phyloP scores from a whole-genome alignment of 2,329 filamentous ascomycete species.

The Bertia moriformis region DNA sequence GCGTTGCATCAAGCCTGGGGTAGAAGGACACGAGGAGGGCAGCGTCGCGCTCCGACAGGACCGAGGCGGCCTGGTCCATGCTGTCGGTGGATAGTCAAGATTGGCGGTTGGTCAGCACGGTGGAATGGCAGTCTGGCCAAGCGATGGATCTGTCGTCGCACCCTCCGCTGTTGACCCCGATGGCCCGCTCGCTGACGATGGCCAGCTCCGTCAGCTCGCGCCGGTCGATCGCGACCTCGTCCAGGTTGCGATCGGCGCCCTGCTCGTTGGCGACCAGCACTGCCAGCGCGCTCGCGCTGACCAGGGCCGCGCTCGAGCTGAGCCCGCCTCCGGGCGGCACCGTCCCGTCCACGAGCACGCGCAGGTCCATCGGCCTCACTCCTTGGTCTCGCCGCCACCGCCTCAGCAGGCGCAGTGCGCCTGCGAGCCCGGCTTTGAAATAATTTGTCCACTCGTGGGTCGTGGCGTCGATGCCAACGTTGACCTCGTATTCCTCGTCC shows the following conservation, averaged over 20 bases:
- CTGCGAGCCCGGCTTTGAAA: constrained; percentile 81
- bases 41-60: constrained; percentile 74
- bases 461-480: constrained; percentile 69
- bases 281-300: constrained; percentile 76
- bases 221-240: constrained; percentile 78
- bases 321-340: constrained; percentile 86
- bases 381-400: constrained; percentile 40
- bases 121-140: constrained; percentile 1
- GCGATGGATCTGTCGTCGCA: constrained; percentile 24
- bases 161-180: constrained; percentile 94
- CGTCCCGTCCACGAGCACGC: constrained; percentile 78
- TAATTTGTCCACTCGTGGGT: constrained; percentile 96
- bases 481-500: constrained; percentile 20
- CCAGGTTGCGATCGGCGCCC: constrained; percentile 26
- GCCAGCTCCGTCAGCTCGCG: constrained; percentile 82
- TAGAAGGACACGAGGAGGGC: constrained; percentile 84
- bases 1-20: constrained; percentile 60
- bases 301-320: constrained; percentile 86
- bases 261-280: constrained; percentile 76
- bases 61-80: constrained; percentile 95
- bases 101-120: too few relatives aligned
- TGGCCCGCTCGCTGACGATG: constrained; percentile 83
- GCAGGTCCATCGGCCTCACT: constrained; percentile 67
- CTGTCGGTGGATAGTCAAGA: constrained; percentile 24
- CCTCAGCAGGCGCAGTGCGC: constrained; percentile 65